Percentiles rank a stretch among this genome's conserved stretches.
phyloP scores from a whole-genome alignment of 176 grass and related monocot species.

The Luzula sylvatica region DNA sequence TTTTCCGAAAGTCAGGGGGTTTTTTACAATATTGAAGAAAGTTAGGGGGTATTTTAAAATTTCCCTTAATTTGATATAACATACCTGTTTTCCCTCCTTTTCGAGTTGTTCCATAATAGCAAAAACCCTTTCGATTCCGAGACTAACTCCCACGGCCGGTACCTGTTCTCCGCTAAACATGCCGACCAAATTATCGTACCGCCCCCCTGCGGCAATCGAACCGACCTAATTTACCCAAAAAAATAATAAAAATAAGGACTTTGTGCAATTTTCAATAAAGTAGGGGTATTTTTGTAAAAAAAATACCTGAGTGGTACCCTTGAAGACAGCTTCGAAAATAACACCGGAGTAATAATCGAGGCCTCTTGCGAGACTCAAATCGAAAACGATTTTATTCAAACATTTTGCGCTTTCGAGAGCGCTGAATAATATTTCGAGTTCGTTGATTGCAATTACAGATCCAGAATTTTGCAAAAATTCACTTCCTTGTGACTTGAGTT shows the following conservation, averaged over 20 bases:
- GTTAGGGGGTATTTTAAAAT: no score
- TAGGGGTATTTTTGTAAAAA: no score
- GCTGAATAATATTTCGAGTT: conserved; percentile 76
- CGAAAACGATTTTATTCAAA: conserved; percentile 63
- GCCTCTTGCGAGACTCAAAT: conserved; percentile 93
- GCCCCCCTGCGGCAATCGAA: conserved; percentile 87
- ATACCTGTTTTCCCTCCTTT: conserved; percentile 73
- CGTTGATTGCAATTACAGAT: conserved; percentile 63
- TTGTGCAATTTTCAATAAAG: no score
- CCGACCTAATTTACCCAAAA: conserved; percentile 39
- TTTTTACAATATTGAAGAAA: no score
- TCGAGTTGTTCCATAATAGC: conserved; percentile 91
- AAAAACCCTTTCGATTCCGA: conserved; percentile 95
- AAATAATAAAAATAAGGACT: no score
- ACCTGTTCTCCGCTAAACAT: conserved; percentile 96
- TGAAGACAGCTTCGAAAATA: conserved; percentile 96
- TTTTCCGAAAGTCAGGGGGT: no score
- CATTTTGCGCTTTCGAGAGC: conserved; percentile 81
- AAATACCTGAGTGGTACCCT: conserved; percentile 86
- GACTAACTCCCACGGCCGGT: conserved; percentile 91
- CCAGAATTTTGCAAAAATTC: conserved; percentile 64
- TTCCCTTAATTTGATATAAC: no score
- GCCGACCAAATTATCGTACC: conserved; percentile 84
- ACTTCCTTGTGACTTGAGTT: conserved; percentile 61
- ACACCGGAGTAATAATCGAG: conserved; percentile 99